Base-by-base conservation (phyloP, 495 filamentous ascomycete species). In the Aspergillus hancockii region DNA sequence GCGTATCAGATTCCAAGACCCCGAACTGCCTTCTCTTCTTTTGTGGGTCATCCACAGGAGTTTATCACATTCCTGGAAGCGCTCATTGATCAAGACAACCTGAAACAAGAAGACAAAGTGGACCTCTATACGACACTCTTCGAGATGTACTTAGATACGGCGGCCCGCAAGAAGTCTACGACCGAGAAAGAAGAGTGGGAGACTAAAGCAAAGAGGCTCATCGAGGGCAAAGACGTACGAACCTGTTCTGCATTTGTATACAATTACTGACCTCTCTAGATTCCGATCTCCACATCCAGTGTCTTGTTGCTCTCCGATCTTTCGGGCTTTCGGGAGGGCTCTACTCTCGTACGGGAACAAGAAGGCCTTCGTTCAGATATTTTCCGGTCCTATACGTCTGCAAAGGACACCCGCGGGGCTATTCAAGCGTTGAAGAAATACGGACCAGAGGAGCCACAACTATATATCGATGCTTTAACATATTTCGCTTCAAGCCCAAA, bases 61-160 rank as follows among this genome's bases (percentile, higher is more conserved):
- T 97, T 98, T 67, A 90, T 97, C 52, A 76, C 84, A 12, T 98
- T 98, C 67, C 77, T 98, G 1, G 94, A 98, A 75, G 89, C 89
- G 22, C 93, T 87, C 53, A 83, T 90, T 8, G 81, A 85, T 58
- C 83, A 88, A 60, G 81, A 88, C 8, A 73, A 84, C 22, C 72
- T 94, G 5, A 85, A 83, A 23, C 77, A 90, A 51, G 77, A 82
- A 52, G 90, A 97, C 63, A 89, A 86, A 63, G 79, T 84, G 8
- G 95, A 98, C 71, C 84, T 98, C 41, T 93, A 93, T 71, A 98
- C 94, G 1, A 97, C 94, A 0, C 73, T 98, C 30, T 98, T 98
- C 69, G 94, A 98, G 68, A 97, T 98, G 86, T 98, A 97, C 70
- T 80, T 98, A 21, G 90, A 97, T 64, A 91, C 90, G 55, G 89